phyloP scores from a whole-genome alignment of 2,329 filamentous ascomycete species.

The Plenodomus lindquistii region DNA sequence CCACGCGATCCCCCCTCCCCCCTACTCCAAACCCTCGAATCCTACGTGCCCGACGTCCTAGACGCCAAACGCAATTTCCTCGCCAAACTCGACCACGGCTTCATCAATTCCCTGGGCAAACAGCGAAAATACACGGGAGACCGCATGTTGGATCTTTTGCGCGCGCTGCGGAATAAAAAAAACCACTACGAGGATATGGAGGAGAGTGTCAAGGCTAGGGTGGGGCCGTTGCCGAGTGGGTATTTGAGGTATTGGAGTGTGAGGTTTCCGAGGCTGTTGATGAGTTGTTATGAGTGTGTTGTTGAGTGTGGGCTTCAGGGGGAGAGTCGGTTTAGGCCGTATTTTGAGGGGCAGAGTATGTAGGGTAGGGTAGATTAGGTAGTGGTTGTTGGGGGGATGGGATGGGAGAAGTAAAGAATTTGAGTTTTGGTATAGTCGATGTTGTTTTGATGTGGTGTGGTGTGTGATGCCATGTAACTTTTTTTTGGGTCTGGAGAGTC shows the following conservation, averaged over 20 bases:
- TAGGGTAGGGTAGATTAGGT: not conserved
- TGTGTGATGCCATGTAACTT: no score
- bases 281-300: slow-evolving; percentile 77
- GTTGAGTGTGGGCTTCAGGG: slow-evolving; percentile 66
- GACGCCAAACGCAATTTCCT: slow-evolving; percentile 75
- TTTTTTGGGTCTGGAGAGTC: no score
- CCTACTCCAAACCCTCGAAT: slow-evolving; percentile 64
- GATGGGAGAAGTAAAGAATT: not conserved
- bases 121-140: slow-evolving; percentile 92
- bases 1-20: slow-evolving; percentile 77
- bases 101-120: slow-evolving; percentile 87
- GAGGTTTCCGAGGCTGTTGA: slow-evolving; percentile 76
- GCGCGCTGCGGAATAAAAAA: slow-evolving; percentile 91
- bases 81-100: slow-evolving; percentile 72
- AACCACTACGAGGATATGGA: slow-evolving; percentile 98
- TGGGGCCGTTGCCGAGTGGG: slow-evolving; percentile 76
- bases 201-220: slow-evolving; percentile 71
- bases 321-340: slow-evolving; percentile 70
- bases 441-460: no score
- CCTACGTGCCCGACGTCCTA: slow-evolving; percentile 51
- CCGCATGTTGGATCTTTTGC: slow-evolving; percentile 80
- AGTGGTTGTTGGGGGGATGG: no score
- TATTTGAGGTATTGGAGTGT: slow-evolving; percentile 84
- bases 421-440: no score
- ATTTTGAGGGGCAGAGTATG: slow-evolving; percentile 55